These are phyloP conservation scores for Caloboletus inedulis DNA, from an alignment of 1,284 basidiomycete species.

Conservation along the genomic window DNA sequence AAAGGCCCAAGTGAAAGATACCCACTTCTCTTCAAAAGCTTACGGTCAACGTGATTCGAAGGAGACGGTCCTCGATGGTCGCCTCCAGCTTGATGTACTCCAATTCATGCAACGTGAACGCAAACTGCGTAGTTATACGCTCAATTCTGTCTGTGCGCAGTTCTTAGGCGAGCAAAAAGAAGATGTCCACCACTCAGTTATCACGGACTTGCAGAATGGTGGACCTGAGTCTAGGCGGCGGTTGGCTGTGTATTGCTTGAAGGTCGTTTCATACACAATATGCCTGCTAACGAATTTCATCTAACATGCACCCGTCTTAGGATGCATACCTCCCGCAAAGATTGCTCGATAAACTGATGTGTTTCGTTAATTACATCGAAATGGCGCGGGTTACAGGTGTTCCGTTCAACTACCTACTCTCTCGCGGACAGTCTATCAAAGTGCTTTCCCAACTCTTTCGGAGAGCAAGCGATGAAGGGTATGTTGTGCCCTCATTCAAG, in stretches of 20 bases:
- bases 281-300: not conserved
- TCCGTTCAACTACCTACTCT: conserved; percentile 92
- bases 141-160: conserved; percentile 94
- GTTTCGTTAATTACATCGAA: conserved; percentile 93
- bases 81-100: conserved; percentile 88
- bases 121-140: conserved; percentile 91
- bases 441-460: conserved; percentile 92
- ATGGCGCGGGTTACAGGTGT: conserved; percentile 97
- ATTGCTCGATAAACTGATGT: conserved; percentile 95
- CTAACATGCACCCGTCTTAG: conserved; percentile 39
- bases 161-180: conserved; percentile 97
- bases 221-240: conserved; percentile 87
- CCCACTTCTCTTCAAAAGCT: conserved; percentile 95
- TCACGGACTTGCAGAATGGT: conserved; percentile 94
- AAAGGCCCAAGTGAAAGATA: conserved; percentile 80
- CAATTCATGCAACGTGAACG: conserved; percentile 97
- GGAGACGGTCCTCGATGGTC: conserved; percentile 84
- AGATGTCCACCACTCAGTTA: conserved; percentile 95
- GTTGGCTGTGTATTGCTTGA: conserved; percentile 92
- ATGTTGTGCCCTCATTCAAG: conserved; percentile 80
- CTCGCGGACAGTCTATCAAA: conserved; percentile 94
- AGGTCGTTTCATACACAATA: conserved; percentile 47
- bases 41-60: conserved; percentile 95
- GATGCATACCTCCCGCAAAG: conserved; percentile 96
- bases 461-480: conserved; percentile 84